phyloP scores from a whole-genome alignment of 2,329 filamentous ascomycete species.

The Clarireedia homoeocarpa region DNA sequence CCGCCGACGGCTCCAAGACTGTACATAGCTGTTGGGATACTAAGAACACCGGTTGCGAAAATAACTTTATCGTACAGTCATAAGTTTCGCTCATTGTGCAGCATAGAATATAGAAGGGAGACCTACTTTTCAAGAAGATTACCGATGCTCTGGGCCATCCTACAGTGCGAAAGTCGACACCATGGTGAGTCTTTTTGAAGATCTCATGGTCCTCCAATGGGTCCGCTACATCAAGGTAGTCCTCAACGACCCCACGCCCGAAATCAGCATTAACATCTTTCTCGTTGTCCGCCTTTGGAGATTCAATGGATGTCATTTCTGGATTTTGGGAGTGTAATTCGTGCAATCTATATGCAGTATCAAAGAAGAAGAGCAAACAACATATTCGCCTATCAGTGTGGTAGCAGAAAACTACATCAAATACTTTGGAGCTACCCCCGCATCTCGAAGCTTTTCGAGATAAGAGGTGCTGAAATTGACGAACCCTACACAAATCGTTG shows the following conservation, averaged over 20 bases:
- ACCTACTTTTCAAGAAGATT: constrained; percentile 30
- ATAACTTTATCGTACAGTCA: constrained; percentile 18
- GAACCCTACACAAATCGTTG: too few species aligned
- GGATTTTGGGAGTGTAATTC: too few species aligned
- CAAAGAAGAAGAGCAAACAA: too few species aligned
- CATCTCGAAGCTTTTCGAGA: too few species aligned
- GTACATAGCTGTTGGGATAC: constrained; percentile 35
- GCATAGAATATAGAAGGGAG: constrained; percentile 11
- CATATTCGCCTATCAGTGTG: too few species aligned
- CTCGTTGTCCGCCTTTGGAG: constrained; percentile 15
- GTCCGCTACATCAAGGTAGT: constrained; percentile 24
- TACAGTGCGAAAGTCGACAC: constrained; percentile 39
- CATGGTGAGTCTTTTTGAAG: constrained; percentile 36
- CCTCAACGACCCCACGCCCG: constrained; percentile 16
- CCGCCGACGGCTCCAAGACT: constrained; percentile 35
- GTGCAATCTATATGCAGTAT: too few species aligned
- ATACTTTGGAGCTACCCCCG: too few species aligned
- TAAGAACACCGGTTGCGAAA: constrained; percentile 35
- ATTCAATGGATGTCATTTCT: constrained; percentile 12
- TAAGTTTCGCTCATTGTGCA: too few species aligned
- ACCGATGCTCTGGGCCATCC: constrained; percentile 26
- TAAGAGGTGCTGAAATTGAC: too few species aligned
- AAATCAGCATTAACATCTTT: constrained; percentile 13
- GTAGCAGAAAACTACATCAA: too few species aligned
- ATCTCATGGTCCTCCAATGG: constrained; percentile 31